Conservation (phyloP, 2,329 filamentous ascomycete genomes). For the Talaromyces sp. region DNA sequence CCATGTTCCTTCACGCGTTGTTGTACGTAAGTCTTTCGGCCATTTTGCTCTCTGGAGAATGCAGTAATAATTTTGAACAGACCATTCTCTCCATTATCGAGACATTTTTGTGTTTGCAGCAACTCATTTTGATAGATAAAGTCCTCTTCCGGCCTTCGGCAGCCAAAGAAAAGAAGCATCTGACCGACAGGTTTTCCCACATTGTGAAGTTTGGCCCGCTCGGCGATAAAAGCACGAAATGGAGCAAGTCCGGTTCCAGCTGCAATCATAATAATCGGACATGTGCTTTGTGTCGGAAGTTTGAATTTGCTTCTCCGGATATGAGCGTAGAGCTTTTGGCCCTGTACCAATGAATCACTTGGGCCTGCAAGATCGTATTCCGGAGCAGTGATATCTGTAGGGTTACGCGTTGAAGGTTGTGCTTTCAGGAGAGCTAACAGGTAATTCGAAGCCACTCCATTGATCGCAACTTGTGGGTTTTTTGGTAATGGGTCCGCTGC, state of each 20-base stretch:
- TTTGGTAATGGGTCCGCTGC: background rate
- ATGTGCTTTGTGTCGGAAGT: constrained; percentile 4
- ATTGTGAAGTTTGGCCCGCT: background rate
- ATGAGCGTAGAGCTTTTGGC: constrained; percentile 2
- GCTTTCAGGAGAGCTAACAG: constrained; percentile 2
- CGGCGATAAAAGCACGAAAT: background rate
- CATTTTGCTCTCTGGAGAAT: background rate
- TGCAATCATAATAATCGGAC: constrained; percentile 1
- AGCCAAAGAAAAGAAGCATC: constrained; percentile 4
- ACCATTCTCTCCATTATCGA: background rate
- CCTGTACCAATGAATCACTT: constrained; percentile 1
- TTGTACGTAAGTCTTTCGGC: background rate
- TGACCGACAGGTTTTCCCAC: background rate
- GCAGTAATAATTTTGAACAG: background rate
- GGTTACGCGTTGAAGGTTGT: background rate
- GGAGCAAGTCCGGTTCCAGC: constrained; percentile 5
- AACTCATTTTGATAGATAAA: constrained; percentile 3
- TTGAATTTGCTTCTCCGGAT: constrained; percentile 14
- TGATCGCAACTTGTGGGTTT: background rate
- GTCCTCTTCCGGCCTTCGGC: background rate
- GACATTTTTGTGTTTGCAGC: background rate
- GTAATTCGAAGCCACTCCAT: constrained; percentile 5
- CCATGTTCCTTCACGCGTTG: background rate
- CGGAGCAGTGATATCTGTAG: background rate
- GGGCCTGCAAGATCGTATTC: background rate